Evolutionary conservation across 257 asterid genomes (phyloP).

Genomic region (Gardenia jasminoides): DNA sequence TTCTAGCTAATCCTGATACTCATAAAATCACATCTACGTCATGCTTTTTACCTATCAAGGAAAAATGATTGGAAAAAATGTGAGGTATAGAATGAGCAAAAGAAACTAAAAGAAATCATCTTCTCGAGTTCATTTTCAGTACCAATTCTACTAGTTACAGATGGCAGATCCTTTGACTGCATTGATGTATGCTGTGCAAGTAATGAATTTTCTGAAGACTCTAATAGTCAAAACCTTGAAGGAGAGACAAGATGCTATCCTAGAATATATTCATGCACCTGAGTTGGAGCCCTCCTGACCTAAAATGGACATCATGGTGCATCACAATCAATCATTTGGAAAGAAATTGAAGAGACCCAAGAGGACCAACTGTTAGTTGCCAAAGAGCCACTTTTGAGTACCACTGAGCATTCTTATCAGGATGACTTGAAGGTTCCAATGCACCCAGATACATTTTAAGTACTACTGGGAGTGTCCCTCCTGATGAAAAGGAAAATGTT

Average conservation of each 20-base stretch:
- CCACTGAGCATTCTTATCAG: conserved; percentile 13
- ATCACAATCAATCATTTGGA: conserved; percentile 6
- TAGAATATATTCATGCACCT: conserved; percentile 16
- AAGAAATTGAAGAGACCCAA: conserved; percentile 13
- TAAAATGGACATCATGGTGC: conserved; percentile 22
- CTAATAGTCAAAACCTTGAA: conserved; percentile 44
- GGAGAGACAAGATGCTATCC: conserved; percentile 42
- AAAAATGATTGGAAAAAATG: background rate
- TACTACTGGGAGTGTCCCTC: background rate
- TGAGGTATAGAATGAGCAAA: background rate
- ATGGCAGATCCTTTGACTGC: conserved; percentile 63
- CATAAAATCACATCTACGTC: no score
- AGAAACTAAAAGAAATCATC: background rate
- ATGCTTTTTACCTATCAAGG: background rate
- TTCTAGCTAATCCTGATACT: background rate
- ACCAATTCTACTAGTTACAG: conserved; percentile 17
- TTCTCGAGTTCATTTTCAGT: background rate
- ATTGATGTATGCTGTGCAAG: conserved; percentile 56
- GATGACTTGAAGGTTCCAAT: conserved; percentile 27
- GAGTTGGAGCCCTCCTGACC: conserved; percentile 32
- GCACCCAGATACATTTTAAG: conserved; percentile 7
- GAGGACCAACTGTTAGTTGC: conserved; percentile 12
- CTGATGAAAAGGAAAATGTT: conserved; percentile 10
- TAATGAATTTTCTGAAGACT: conserved; percentile 58
- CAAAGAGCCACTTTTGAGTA: conserved; percentile 1